A percentile compares a stretch with the other conserved stretches of the same genome.
These are phyloP conservation scores for Phoma sp. DNA, from an alignment of 2,329 filamentous ascomycete genomes.

Conservation along the genomic window DNA sequence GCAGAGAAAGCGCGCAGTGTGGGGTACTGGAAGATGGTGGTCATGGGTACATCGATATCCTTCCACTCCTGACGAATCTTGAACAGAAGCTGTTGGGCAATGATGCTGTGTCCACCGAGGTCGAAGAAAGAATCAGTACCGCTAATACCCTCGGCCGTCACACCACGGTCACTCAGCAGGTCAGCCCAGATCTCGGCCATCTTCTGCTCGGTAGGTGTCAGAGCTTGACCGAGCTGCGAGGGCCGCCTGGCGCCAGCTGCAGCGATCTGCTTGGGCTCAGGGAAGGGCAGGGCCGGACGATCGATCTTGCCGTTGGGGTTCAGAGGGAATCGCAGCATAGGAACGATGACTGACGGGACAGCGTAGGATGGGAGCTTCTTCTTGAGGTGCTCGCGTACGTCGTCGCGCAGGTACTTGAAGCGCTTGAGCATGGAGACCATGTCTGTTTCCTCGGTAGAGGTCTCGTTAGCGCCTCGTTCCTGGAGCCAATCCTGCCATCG, in stretches of 20 bases:
- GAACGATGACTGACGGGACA: conserved; percentile 76
- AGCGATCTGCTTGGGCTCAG: conserved; percentile 72
- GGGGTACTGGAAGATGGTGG: conserved; percentile 72
- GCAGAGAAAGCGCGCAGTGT: conserved; percentile 65
- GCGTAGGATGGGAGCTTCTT: conserved; percentile 76
- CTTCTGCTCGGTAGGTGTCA: conserved; percentile 66
- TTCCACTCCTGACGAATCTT: conserved; percentile 68
- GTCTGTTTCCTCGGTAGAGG: conserved; percentile 53
- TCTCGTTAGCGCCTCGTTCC: conserved; percentile 51
- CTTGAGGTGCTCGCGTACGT: conserved; percentile 73
- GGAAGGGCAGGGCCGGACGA: conserved; percentile 80
- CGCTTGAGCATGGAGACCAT: conserved; percentile 65
- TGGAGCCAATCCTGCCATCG: conserved; percentile 76
- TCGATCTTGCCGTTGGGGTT: conserved; percentile 74
- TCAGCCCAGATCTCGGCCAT: conserved; percentile 77
- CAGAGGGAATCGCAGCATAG: conserved; percentile 75
- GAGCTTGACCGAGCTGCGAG: conserved; percentile 54
- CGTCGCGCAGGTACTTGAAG: conserved; percentile 66
- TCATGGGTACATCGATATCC: conserved; percentile 73
- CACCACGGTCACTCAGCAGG: conserved; percentile 65
- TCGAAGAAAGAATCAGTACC: conserved; percentile 76
- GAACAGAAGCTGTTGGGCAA: conserved; percentile 82
- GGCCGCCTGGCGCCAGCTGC: conserved; percentile 60
- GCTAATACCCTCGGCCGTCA: conserved; percentile 72
- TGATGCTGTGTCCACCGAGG: conserved; percentile 79